Evolutionary conservation across 2,329 filamentous ascomycete species (phyloP).

Genomic region (Graphilbum fragrans): DNA sequence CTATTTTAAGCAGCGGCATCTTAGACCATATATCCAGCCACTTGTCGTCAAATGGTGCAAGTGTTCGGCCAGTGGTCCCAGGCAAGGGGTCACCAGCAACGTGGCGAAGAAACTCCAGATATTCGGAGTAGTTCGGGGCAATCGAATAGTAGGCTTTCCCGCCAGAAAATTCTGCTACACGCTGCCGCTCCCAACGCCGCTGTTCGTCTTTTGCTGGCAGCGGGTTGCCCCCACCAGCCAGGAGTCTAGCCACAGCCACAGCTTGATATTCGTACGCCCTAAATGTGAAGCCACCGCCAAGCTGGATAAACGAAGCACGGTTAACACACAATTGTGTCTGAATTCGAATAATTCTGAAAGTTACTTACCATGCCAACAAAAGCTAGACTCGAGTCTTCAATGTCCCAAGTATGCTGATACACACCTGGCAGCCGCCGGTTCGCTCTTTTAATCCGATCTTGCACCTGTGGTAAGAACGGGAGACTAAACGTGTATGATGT

Average conservation of each 20-base stretch:
- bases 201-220: conserved; percentile 39
- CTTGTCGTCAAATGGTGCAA: conserved; percentile 2
- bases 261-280: conserved; percentile 59
- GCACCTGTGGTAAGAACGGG: conserved; percentile 43
- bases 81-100: conserved; percentile 28
- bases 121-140: conserved; percentile 49
- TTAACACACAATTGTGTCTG: too few relatives aligned
- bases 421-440: conserved; percentile 43
- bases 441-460: too few relatives aligned
- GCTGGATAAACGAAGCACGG: too few relatives aligned
- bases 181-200: conserved; percentile 42
- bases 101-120: conserved; percentile 43
- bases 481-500: conserved; percentile 55
- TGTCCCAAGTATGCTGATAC: conserved; percentile 46
- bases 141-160: conserved; percentile 43
- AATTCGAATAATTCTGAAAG: too few relatives aligned
- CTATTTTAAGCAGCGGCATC: neutral
- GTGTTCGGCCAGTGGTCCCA: neutral
- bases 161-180: conserved; percentile 40
- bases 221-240: conserved; percentile 34
- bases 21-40: conserved; percentile 1
- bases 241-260: conserved; percentile 44
- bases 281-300: conserved; percentile 43
- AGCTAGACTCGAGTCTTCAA: conserved; percentile 38
- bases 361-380: too few relatives aligned